Percentiles rank a stretch among this genome's conserved stretches.
Evolutionary conservation across 371 early-diverging fungal genomes (phyloP).

Genomic region (Massospora cicadina): DNA sequence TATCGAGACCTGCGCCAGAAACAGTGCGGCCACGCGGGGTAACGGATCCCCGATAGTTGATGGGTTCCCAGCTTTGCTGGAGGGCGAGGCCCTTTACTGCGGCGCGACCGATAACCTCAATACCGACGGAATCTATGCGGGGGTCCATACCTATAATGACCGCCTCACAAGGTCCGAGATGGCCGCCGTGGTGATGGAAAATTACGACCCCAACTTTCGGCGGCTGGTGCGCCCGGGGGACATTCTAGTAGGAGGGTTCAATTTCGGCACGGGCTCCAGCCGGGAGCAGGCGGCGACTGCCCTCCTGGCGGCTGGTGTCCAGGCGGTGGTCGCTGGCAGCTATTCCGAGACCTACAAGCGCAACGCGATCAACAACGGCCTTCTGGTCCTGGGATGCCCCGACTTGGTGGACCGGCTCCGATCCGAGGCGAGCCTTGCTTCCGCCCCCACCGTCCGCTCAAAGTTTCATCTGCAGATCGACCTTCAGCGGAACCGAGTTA

Average conservation of each 20-base stretch:
- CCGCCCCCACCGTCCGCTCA: slow-evolving; percentile 44
- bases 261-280: slow-evolving; percentile 92
- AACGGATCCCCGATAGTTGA: slow-evolving; percentile 4
- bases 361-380: slow-evolving; percentile 90
- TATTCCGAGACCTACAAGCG: slow-evolving; percentile 91
- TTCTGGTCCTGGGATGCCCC: slow-evolving; percentile 73
- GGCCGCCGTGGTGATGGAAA: slow-evolving; percentile 90
- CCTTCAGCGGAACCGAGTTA: slow-evolving; percentile 21
- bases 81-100: slow-evolving; percentile 71
- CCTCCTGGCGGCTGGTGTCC: slow-evolving; percentile 65
- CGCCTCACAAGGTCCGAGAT: slow-evolving; percentile 72
- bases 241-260: slow-evolving; percentile 76
- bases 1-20: too few relatives aligned
- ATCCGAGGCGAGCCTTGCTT: slow-evolving; percentile 18
- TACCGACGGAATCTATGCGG: slow-evolving; percentile 93
- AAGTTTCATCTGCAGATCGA: slow-evolving; percentile 45
- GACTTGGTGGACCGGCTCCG: slow-evolving; percentile 54
- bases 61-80: slow-evolving; percentile 57
- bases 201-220: slow-evolving; percentile 80
- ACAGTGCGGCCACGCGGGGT: background rate
- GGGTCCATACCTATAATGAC: slow-evolving; percentile 89
- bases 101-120: slow-evolving; percentile 74
- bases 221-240: slow-evolving; percentile 37
- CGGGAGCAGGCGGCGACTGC: slow-evolving; percentile 95
- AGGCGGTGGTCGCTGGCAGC: slow-evolving; percentile 69